These are phyloP conservation scores for Debaryomycetaceae sp. DNA, from an alignment of 1,139 yeast species.

Conservation along the genomic window DNA sequence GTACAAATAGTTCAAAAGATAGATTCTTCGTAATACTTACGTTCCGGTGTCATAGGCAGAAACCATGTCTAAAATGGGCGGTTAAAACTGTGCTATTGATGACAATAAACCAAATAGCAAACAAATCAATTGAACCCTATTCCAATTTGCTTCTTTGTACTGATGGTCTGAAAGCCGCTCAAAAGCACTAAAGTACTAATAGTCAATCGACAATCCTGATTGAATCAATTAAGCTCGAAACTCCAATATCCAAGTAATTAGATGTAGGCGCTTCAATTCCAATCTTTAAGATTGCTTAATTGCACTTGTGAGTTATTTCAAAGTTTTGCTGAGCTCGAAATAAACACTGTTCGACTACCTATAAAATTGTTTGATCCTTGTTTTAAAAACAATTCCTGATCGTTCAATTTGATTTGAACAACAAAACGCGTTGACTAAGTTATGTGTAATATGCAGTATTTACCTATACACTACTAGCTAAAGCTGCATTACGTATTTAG, in stretches of 20 bases:
- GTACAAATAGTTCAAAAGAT: neutral
- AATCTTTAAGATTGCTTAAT: too few species aligned
- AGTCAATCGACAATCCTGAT: neutral
- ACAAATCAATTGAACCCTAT: too few species aligned
- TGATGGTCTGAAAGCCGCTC: neutral
- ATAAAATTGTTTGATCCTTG: conserved; percentile 3
- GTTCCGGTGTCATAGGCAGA: conserved; percentile 24
- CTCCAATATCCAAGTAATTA: neutral
- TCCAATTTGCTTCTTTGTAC: neutral
- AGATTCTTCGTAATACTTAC: neutral
- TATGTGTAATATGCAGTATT: conserved; percentile 2
- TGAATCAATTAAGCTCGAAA: neutral
- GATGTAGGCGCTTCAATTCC: neutral
- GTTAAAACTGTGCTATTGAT: neutral
- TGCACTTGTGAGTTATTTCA: neutral
- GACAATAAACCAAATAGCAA: too few species aligned
- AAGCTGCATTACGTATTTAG: neutral
- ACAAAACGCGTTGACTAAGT: conserved; percentile 6
- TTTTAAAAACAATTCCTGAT: neutral
- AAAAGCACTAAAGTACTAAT: neutral
- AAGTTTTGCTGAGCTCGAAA: neutral
- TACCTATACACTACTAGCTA: neutral
- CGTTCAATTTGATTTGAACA: conserved; percentile 6
- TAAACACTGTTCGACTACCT: neutral
- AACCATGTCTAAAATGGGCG: conserved; percentile 15